These are phyloP conservation scores for Hygrocybe coccinea DNA, from an alignment of 768 basidiomycete genomes.

Conservation along the genomic window DNA sequence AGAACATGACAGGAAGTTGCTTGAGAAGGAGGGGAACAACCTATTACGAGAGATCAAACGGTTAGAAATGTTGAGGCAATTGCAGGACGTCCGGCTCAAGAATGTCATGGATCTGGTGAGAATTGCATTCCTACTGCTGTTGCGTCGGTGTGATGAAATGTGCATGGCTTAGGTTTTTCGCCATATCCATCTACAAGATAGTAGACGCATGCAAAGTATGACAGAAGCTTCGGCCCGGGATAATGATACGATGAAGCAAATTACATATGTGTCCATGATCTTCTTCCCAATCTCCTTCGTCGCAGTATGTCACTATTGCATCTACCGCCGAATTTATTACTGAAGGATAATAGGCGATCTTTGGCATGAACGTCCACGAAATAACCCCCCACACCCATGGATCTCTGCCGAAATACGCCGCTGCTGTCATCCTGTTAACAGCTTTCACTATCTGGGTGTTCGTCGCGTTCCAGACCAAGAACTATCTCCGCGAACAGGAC, in stretches of 20 bases:
- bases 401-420: background rate
- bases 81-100: slow-evolving; percentile 48
- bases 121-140: background rate
- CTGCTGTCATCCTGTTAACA: no score
- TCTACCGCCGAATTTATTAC: background rate
- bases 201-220: slow-evolving; percentile 46
- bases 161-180: slow-evolving; percentile 46
- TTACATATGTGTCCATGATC: slow-evolving; percentile 58
- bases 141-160: background rate
- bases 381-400: slow-evolving; percentile 27
- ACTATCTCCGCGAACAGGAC: no score
- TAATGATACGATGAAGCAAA: slow-evolving; percentile 53
- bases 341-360: slow-evolving; percentile 35
- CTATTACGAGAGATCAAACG: slow-evolving; percentile 49
- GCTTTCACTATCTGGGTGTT: no score
- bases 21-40: slow-evolving; percentile 43
- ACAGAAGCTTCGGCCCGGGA: slow-evolving; percentile 49
- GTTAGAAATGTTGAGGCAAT: slow-evolving; percentile 34
- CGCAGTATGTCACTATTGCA: slow-evolving; percentile 32
- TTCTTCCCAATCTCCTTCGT: slow-evolving; percentile 56
- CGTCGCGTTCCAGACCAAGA: no score
- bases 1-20: background rate
- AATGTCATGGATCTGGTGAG: slow-evolving; percentile 50
- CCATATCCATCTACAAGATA: slow-evolving; percentile 54
- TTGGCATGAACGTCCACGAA: slow-evolving; percentile 53